Conservation (phyloP, 305 asterid genomes). For the Withania somnifera region DNA sequence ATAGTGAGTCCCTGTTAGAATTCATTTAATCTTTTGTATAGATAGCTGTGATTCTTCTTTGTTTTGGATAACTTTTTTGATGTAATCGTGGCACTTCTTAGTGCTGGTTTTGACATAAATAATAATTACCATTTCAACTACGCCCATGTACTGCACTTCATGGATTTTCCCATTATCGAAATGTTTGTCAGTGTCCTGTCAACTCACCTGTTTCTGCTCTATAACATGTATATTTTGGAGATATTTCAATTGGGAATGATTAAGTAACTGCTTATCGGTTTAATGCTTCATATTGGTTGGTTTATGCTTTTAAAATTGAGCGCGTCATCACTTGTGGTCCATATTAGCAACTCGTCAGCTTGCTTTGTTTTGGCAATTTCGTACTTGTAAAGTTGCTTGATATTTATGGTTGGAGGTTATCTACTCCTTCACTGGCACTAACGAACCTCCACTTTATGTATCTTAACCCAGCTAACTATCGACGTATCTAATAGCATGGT, state of each 20-base stretch:
- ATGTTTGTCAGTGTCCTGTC: not conserved
- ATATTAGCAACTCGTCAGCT: not conserved
- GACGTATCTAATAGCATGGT: not conserved
- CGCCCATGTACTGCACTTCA: not conserved
- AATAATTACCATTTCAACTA: not conserved
- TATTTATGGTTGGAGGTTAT: not conserved
- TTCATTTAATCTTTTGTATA: not conserved
- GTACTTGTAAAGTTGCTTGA: not conserved
- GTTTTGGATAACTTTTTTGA: not conserved
- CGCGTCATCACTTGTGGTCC: not conserved
- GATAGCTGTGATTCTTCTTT: not conserved
- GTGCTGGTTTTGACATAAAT: not conserved
- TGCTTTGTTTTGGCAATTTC: not conserved
- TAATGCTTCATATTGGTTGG: not conserved
- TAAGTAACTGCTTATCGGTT: not conserved
- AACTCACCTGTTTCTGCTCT: not conserved
- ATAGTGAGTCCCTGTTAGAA: not conserved
- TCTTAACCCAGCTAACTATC: not conserved
- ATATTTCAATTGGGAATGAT: not conserved
- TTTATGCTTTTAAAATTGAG: not conserved
- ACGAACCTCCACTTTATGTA: not conserved
- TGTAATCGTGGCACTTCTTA: not conserved
- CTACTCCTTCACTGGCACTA: not conserved
- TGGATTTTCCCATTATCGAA: not conserved
- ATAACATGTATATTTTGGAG: not conserved